Evolutionary conservation across 345 rosid genomes (phyloP).

Genomic region (Rhodomyrtus tomentosa): DNA sequence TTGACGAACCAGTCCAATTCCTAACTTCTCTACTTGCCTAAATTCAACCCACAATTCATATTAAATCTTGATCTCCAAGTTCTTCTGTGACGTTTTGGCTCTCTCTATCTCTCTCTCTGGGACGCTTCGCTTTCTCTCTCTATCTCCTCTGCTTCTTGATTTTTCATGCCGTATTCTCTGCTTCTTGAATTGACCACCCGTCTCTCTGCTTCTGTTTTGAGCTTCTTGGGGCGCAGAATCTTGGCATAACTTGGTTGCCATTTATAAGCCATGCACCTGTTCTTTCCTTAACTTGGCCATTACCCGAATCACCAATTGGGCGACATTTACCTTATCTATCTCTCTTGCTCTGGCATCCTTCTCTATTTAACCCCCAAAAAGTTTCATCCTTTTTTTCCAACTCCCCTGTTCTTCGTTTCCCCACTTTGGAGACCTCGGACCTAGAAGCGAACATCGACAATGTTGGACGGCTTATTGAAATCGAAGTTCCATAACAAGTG

Average conservation of each 20-base stretch:
- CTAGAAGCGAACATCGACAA: background rate
- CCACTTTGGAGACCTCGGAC: background rate
- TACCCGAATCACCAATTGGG: background rate
- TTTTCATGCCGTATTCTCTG: background rate
- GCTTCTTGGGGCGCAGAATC: constrained; percentile 1
- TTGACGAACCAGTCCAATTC: background rate
- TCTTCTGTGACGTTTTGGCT: background rate
- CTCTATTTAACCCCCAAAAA: background rate
- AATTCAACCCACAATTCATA: background rate
- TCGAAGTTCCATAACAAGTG: constrained; percentile 26
- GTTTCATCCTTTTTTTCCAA: background rate
- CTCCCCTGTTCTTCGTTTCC: background rate
- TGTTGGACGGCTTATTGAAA: constrained; percentile 18
- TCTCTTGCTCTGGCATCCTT: background rate
- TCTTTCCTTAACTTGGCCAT: background rate
- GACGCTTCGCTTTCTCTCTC: background rate
- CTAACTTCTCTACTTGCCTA: background rate
- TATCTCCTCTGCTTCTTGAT: background rate
- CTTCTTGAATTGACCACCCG: background rate
- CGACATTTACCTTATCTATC: background rate
- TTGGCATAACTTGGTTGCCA: background rate
- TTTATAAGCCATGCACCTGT: background rate
- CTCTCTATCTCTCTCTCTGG: background rate
- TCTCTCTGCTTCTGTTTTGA: background rate
- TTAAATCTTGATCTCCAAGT: background rate